Evolutionary conservation across 768 basidiomycete genomes (phyloP).

Genomic region (Lyophyllum semitale): DNA sequence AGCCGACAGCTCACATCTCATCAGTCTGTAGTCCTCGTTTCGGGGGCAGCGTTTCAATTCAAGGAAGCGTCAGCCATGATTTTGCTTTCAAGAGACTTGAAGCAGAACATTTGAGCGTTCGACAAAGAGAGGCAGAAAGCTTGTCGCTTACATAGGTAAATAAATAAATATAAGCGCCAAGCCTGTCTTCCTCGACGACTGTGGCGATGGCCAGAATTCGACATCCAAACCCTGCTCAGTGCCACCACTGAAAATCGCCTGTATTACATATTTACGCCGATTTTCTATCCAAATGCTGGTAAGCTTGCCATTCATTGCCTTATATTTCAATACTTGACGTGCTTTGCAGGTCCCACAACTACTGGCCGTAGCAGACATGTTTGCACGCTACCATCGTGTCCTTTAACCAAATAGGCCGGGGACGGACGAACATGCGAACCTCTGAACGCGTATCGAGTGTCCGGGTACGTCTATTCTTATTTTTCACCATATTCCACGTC

Average conservation of each 20-base stretch:
- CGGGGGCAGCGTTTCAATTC: too few species aligned
- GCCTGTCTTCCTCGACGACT: not conserved
- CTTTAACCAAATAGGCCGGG: slow-evolving; percentile 56
- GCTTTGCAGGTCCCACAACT: slow-evolving; percentile 67
- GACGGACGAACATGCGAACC: slow-evolving; percentile 86
- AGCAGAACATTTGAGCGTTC: too few species aligned
- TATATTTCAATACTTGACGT: slow-evolving; percentile 19
- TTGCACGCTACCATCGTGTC: slow-evolving; percentile 70
- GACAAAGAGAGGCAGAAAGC: too few species aligned
- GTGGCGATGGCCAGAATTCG: not conserved
- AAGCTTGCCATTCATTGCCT: slow-evolving; percentile 8
- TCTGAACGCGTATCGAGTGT: slow-evolving; percentile 70
- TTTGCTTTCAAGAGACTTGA: too few species aligned
- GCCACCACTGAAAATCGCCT: slow-evolving; percentile 43
- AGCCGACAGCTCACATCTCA: too few species aligned
- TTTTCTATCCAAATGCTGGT: slow-evolving; percentile 94
- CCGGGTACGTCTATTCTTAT: slow-evolving; percentile 60
- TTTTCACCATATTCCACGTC: not conserved
- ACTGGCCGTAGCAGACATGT: slow-evolving; percentile 76
- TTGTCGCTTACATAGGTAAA: too few species aligned
- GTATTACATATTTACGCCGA: slow-evolving; percentile 88
- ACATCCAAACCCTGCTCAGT: not conserved
- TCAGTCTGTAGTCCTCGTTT: too few species aligned
- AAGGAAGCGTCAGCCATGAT: too few species aligned
- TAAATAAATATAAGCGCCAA: too few species aligned